These are phyloP conservation scores for Mortierella sp. DNA, from an alignment of 371 early-diverging fungal species.

Conservation along the genomic window DNA sequence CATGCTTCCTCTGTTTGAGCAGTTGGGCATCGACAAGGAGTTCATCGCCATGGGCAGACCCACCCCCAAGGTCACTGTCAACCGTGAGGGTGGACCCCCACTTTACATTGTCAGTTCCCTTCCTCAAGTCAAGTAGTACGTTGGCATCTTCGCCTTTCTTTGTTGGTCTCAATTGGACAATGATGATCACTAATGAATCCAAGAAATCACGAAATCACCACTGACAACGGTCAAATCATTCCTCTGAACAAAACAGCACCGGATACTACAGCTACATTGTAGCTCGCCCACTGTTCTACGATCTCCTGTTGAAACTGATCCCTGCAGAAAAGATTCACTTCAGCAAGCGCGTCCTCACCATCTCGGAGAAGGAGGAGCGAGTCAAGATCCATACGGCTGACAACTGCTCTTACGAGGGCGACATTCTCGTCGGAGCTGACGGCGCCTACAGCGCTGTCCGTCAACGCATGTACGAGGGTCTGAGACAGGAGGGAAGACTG, in stretches of 20 bases:
- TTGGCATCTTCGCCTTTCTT: neutral
- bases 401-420: slow-evolving; percentile 2
- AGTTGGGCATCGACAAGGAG: neutral
- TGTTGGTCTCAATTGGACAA: neutral
- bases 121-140: slow-evolving; percentile 2
- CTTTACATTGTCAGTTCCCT: slow-evolving; percentile 3
- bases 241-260: neutral
- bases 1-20: neutral
- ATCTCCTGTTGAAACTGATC: slow-evolving; percentile 8
- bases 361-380: slow-evolving; percentile 5
- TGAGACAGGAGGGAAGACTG: neutral
- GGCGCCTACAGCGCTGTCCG: slow-evolving; percentile 25
- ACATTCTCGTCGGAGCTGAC: slow-evolving; percentile 21
- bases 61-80: slow-evolving; percentile 2
- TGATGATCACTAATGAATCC: neutral
- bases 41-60: slow-evolving; percentile 3
- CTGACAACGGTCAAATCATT: neutral
- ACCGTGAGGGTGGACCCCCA: slow-evolving; percentile 2
- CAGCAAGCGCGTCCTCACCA: slow-evolving; percentile 17
- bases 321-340: slow-evolving; percentile 20
- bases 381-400: slow-evolving; percentile 16
- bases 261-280: slow-evolving; percentile 20
- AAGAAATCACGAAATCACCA: neutral
- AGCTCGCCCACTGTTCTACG: slow-evolving; percentile 16
- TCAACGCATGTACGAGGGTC: slow-evolving; percentile 2